Base-by-base conservation (phyloP, 805 yeast species). In the Nakazawaea siamensis region DNA sequence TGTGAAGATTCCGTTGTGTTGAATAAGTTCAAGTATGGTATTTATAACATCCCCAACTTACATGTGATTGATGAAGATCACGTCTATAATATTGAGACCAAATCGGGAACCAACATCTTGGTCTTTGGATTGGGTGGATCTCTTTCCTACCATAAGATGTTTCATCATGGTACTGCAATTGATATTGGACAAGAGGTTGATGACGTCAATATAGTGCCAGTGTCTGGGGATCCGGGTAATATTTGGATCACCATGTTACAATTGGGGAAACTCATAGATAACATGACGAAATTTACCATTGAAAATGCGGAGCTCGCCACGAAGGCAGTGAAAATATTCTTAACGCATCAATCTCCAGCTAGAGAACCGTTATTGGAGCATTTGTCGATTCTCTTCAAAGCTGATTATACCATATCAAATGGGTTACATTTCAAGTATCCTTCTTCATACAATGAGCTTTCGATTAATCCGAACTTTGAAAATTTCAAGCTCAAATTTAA, bases 81-180 rank as follows among this genome's bases (percentile, higher is more conserved):
- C 29, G 53, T 70, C 11, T 66, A 60, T 40, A 60, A 62, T 9
- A 44, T 78, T 6, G 56, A 57, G 17, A 57, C 73, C 2, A 48
- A 51, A 2, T 49, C 54, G 23, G 68, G 67, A n/a, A 53, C 63
- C 23, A 64, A 62, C 34, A 48, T 83, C 21, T 64, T 79, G 25
- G 53, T 82, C 15, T 65, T 77, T 35, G 94, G 94, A 0, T 50
- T 82, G 3, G 88, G 92, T 3, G 94, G 92, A 2, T 68, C 80
- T 3, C 51, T 80, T 26, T 72, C 80, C 17, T 70, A 74, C 40
- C 81, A 78, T 44, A 70, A 76, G 41, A 59, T 82, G 34, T 80
- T 83, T 47, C 83, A 80, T 45, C 75, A 73, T 41, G 83, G 83
- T 4, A 67, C 68, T 4, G 65, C 67, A 11, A 47, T 48, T 39